Percentiles rank a stretch among this genome's conserved stretches.
These are phyloP conservation scores for Auriscalpium vulgare DNA, from an alignment of 768 basidiomycete genomes.

Conservation along the genomic window DNA sequence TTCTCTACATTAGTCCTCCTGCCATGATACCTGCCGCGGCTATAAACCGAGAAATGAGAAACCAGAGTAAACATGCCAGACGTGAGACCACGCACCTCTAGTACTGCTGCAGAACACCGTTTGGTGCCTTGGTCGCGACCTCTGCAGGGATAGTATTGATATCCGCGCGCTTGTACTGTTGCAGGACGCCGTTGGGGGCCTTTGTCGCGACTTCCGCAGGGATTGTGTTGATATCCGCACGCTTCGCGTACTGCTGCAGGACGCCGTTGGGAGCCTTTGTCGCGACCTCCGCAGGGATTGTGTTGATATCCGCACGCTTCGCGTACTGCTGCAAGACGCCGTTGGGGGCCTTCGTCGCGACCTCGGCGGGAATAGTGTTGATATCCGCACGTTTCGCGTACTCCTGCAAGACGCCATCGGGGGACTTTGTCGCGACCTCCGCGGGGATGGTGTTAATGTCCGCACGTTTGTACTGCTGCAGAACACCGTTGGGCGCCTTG, in stretches of 20 bases:
- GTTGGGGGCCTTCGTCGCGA: conserved; percentile 15
- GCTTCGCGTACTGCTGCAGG: conserved; percentile 13
- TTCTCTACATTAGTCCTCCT: no score
- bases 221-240: conserved; percentile 12
- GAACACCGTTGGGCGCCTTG: conserved; percentile 13
- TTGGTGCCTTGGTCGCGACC: conserved; percentile 18
- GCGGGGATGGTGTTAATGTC: conserved; percentile 20
- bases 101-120: neutral
- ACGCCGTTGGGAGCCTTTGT: conserved; percentile 25
- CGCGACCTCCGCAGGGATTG: conserved; percentile 24
- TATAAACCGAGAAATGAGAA: neutral
- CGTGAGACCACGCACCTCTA: no score
- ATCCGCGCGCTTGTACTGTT: neutral
- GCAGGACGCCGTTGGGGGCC: conserved; percentile 15
- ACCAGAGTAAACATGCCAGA: neutral
- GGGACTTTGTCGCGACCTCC: conserved; percentile 17
- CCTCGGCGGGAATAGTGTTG: neutral
- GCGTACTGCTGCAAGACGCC: neutral
- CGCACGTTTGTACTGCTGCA: neutral
- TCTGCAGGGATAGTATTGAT: neutral
- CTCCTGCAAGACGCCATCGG: conserved; percentile 14
- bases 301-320: conserved; percentile 16
- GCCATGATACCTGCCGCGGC: neutral
- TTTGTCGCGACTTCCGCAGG: conserved; percentile 22
- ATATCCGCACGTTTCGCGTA: neutral